Base-by-base conservation (phyloP, 2,329 filamentous ascomycete species). In the Claviceps pazoutovae region DNA sequence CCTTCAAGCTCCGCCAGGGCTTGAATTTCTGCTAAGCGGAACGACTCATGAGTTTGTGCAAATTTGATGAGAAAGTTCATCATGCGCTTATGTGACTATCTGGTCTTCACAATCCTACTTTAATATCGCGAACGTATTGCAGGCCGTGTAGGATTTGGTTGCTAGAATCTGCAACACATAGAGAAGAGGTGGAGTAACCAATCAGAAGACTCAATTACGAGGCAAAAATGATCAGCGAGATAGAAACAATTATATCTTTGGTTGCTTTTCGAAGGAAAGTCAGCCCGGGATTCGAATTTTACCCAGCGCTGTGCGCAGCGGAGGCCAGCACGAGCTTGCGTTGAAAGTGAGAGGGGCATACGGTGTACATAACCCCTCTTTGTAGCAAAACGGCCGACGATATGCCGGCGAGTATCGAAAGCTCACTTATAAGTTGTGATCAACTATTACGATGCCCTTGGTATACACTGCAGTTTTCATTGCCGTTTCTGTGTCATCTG, bases 61-160 rank as follows among this genome's bases (percentile, higher is more conserved):
- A 97, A 89, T 60, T 91, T 86, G 57, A 98, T 82, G 54, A 98
- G 76, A 63, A 87, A 97, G 56, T 94, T 80, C 80, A 83, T 82
- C 23, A 26, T 48, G n/a, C 14, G 37, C 2, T 47, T 37, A 26
- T 26, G 26, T 26, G 17, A 16, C 23, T 11, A 4, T 14, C 26
- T 44, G 39, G 26, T 17, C 41, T 16, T 5, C 43, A 7, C 14
- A 30, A 30, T 30, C 36, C 21, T 9, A 14, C 14, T 14, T 11
- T 16, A 7, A n/a, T 6, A 11, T 49, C 7, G 38, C 39, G n/a
- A 14, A 19, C 19, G n/a, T 21, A 3, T 49, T 5, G 21, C 14
- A 19, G 14, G 19, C 23, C 21, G 11, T 34, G 19, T 49, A 13
- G 38, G n/a, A 49, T 42, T 34, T 43, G 38, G 38, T 5, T 19